These are phyloP conservation scores for Mortierella claussenii DNA, from an alignment of 192 early-diverging fungal species.

Conservation along the genomic window DNA sequence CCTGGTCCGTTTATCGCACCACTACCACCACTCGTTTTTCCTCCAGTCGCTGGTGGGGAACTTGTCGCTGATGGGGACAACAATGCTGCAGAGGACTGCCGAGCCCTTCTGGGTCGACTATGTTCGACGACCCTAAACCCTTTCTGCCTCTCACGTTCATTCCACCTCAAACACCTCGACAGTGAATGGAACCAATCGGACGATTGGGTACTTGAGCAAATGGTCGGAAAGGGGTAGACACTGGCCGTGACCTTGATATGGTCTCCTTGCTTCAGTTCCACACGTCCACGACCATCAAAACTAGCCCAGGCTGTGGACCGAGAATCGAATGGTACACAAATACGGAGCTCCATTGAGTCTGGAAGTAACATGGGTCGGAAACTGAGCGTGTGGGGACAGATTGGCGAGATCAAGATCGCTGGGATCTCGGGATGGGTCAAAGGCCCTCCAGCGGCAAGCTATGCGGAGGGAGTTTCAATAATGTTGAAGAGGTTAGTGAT, in stretches of 20 bases:
- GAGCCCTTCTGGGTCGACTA: slow-evolving; percentile 12
- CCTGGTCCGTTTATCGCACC: not conserved
- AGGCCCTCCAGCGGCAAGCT: slow-evolving; percentile 92
- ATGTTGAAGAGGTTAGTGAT: too few species aligned
- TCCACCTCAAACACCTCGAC: slow-evolving; percentile 91
- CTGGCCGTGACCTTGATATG: slow-evolving; percentile 88
- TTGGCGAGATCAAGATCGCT: slow-evolving; percentile 93
- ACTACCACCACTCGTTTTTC: not conserved
- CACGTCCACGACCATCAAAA: slow-evolving; percentile 94
- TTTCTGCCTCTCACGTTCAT: slow-evolving; percentile 91
- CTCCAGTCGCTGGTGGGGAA: not conserved
- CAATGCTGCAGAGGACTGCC: slow-evolving; percentile 20
- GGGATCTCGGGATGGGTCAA: slow-evolving; percentile 95
- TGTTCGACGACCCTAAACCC: slow-evolving; percentile 68
- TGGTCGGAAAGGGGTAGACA: slow-evolving; percentile 88
- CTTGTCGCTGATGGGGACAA: slow-evolving; percentile 4
- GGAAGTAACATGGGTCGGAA: slow-evolving; percentile 98
- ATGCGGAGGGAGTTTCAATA: slow-evolving; percentile 41
- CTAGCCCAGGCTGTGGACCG: slow-evolving; percentile 92
- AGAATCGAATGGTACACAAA: slow-evolving; percentile 85
- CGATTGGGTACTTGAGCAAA: slow-evolving; percentile 76
- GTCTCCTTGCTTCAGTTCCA: slow-evolving; percentile 88
- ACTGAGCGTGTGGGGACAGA: slow-evolving; percentile 93
- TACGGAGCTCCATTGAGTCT: slow-evolving; percentile 88
- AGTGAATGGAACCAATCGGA: slow-evolving; percentile 94